Percentiles rank a stretch among this genome's conserved stretches.
These are phyloP conservation scores for Cyathus striatus DNA, from an alignment of 768 basidiomycete genomes.

Conservation along the genomic window DNA sequence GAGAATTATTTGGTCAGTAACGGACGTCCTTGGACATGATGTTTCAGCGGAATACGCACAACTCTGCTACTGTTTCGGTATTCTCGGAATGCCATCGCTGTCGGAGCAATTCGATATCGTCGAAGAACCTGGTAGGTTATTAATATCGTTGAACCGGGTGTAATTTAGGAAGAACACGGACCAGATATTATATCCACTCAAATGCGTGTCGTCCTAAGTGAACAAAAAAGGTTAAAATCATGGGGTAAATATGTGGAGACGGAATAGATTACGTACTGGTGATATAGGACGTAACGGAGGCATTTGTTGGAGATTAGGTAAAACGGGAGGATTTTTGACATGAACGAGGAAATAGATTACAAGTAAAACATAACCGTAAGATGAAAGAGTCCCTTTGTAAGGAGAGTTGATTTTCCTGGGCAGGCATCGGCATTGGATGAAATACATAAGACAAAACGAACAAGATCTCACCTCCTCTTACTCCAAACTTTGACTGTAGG, in stretches of 20 bases:
- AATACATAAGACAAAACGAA: not conserved
- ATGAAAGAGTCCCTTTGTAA: slow-evolving; percentile 93
- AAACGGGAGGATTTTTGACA: slow-evolving; percentile 94
- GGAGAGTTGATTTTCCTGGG: slow-evolving; percentile 95
- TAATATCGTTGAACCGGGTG: not conserved
- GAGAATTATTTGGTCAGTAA: slow-evolving; percentile 7
- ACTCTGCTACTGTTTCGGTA: slow-evolving; percentile 85
- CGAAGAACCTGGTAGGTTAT: slow-evolving; percentile 75
- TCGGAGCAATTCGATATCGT: slow-evolving; percentile 89
- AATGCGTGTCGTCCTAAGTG: slow-evolving; percentile 77
- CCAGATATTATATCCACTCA: slow-evolving; percentile 83
- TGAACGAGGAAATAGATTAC: slow-evolving; percentile 98
- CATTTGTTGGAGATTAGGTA: slow-evolving; percentile 95
- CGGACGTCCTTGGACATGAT: not conserved
- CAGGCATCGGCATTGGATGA: slow-evolving; percentile 3
- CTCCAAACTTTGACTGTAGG: slow-evolving; percentile 95
- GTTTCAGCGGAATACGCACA: slow-evolving; percentile 46
- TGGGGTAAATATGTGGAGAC: slow-evolving; percentile 5
- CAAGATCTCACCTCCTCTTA: slow-evolving; percentile 68
- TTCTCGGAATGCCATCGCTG: slow-evolving; percentile 95
- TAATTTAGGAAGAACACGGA: slow-evolving; percentile 15
- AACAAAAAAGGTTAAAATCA: slow-evolving; percentile 6
- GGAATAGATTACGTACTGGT: slow-evolving; percentile 39
- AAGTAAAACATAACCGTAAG: slow-evolving; percentile 96
- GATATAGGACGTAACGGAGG: slow-evolving; percentile 86